A percentile compares a stretch with the other conserved stretches of the same genome.
Evolutionary conservation across 306 rosid genomes (phyloP).

Genomic region (Arachis hypogaea): DNA sequence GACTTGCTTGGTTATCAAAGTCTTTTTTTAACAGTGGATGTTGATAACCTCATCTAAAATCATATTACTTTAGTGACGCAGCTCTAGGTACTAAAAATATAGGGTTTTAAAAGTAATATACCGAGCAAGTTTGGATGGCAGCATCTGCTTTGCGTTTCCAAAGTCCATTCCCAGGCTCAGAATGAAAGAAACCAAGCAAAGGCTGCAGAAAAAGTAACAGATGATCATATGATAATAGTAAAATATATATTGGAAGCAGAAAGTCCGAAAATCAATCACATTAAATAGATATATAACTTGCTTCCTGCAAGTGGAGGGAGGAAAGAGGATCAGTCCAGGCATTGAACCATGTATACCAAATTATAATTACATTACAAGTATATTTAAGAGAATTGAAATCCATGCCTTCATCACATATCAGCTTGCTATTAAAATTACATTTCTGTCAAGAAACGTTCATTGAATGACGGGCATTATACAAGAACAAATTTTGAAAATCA

Average conservation of each 20-base stretch:
- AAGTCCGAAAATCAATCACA: not conserved
- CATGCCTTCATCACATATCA: not conserved
- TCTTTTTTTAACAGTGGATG: not conserved
- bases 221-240: conserved; percentile 27
- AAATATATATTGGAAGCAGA: conserved; percentile 5
- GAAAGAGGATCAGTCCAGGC: not conserved
- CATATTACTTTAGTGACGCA: not conserved
- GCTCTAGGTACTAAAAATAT: conserved; percentile 16
- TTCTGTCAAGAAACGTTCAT: conserved; percentile 12
- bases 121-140: conserved; percentile 75
- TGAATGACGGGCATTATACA: conserved; percentile 3
- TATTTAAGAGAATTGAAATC: not conserved
- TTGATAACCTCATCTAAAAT: conserved; percentile 22
- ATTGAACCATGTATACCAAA: conserved; percentile 13
- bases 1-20: conserved; percentile 23
- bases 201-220: conserved; percentile 68
- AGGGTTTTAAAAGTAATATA: conserved; percentile 42
- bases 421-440: not conserved
- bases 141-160: conserved; percentile 98
- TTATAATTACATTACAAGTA: conserved; percentile 1
- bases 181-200: conserved; percentile 68
- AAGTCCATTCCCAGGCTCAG: conserved; percentile 83
- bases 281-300: conserved; percentile 16
- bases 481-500: conserved; percentile 19
- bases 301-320: conserved; percentile 23